Base-by-base conservation (phyloP, 225 moss, liverwort and hornwort species). In the Climacium dendroides region DNA sequence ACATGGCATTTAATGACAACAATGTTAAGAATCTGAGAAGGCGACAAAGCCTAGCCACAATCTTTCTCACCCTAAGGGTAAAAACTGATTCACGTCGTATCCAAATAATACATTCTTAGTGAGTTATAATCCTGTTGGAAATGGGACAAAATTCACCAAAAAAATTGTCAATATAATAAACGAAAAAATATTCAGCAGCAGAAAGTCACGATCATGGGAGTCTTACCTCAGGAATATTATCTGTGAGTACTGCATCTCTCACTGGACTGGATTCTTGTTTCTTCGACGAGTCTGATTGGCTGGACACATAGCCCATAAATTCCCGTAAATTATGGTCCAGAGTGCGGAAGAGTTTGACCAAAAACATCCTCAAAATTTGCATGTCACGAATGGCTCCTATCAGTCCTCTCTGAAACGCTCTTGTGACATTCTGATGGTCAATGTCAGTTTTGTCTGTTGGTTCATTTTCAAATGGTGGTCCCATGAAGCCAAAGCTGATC, bases 341-440 rank as follows among this genome's bases (percentile, higher is more conserved):
- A 63, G 91, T 93, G 83, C 97, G 93, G 79, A 94, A 97, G 48
- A 98, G 82, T 47, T 91, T 96, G 85, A 97, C 64, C 54, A 98
- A 79, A 85, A 98, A 93, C 94, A 93, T 93, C 43, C 94, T 92
- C 79, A 98, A 88, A 60, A 93, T 87, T 87, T 97, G 95, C 96
- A 98, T 96, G 79, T 98, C 98, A 74, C 91, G 89, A 57, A 94
- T 89, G 83, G 92, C 95, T 34, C 88, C 92, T 67, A 85, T 75
- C 48, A 97, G 91, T 35, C 96, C 98, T 63, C 92, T 91, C 75
- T 95, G 96, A 88, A 98, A 98, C 30, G 96, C 96, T 88, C 81
- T 95, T 28, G 94, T 95, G 66, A 96, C 89, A 87, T 94, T 95
- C 83, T 70, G 89, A 60, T 96, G 94, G 89, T 95, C 89, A 34